A percentile compares a stretch with the other conserved stretches of the same genome.
Conservation (phyloP, 352 stramenopile genomes). For the Pythium coloratum region DNA sequence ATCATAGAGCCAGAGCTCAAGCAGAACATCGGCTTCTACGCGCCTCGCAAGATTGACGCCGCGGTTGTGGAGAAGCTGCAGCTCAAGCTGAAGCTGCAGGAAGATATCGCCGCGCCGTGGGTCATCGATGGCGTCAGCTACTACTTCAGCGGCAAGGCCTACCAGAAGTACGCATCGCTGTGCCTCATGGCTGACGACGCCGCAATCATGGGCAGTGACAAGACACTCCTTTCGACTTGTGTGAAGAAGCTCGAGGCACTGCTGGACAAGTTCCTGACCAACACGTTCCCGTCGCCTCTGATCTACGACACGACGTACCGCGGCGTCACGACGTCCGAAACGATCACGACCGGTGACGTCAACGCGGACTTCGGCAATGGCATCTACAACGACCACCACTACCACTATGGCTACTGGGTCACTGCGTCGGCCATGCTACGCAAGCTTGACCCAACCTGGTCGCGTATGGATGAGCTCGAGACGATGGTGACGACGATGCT, state of each 20-base stretch:
- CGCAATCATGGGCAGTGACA: slow-evolving; percentile 49
- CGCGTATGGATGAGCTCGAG: slow-evolving; percentile 52
- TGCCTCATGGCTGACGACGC: slow-evolving; percentile 66
- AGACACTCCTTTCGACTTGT: slow-evolving; percentile 42
- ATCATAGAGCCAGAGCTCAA: slow-evolving; percentile 52
- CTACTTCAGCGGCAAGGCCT: slow-evolving; percentile 80
- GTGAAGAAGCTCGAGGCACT: slow-evolving; percentile 58
- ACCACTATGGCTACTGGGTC: slow-evolving; percentile 81
- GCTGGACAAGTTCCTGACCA: slow-evolving; percentile 60
- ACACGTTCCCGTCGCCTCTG: slow-evolving; percentile 45
- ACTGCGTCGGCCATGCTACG: slow-evolving; percentile 60
- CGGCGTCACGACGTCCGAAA: slow-evolving; percentile 46
- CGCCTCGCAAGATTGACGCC: slow-evolving; percentile 33
- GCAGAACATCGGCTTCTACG: slow-evolving; percentile 56
- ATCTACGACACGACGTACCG: slow-evolving; percentile 71
- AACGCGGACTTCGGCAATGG: slow-evolving; percentile 76
- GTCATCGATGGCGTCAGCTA: slow-evolving; percentile 44
- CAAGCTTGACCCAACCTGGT: slow-evolving; percentile 63
- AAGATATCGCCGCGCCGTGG: slow-evolving; percentile 62
- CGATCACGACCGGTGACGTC: slow-evolving; percentile 47
- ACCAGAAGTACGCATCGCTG: slow-evolving; percentile 80
- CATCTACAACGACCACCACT: slow-evolving; percentile 86
- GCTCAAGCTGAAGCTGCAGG: slow-evolving; percentile 44
- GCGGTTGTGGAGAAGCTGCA: slow-evolving; percentile 33
- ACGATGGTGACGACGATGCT: slow-evolving; percentile 63